These are phyloP conservation scores for Scedosporium apiospermum DNA, from an alignment of 2,329 filamentous ascomycete species.

Conservation along the genomic window DNA sequence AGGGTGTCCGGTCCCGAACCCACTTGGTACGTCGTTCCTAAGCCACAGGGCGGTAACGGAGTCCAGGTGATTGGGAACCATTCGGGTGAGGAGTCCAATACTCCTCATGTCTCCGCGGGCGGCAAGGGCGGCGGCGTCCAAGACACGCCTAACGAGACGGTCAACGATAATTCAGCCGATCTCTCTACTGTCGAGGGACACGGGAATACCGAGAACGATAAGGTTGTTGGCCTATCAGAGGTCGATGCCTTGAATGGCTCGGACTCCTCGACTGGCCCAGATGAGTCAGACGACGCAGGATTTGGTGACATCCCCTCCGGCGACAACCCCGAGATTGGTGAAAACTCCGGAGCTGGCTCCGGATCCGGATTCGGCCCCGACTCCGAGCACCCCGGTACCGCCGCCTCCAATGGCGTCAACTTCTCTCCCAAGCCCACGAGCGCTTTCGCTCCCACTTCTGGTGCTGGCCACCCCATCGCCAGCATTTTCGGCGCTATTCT, in stretches of 20 bases:
- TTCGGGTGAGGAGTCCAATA: no score
- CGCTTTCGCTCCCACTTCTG: conserved; percentile 5
- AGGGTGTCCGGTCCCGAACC: neutral
- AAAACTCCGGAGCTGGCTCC: neutral
- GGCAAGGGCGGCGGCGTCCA: neutral
- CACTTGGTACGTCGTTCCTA: neutral
- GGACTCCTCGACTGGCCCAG: neutral
- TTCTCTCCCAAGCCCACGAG: conserved; percentile 1
- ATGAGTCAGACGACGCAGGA: no score
- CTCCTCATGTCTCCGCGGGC: neutral
- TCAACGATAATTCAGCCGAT: no score
- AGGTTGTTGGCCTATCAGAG: neutral
- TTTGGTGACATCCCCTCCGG: no score
- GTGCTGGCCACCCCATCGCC: neutral
- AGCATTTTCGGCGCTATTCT: neutral
- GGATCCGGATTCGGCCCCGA: neutral
- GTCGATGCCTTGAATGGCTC: neutral
- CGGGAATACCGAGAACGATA: no score
- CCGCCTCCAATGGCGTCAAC: neutral
- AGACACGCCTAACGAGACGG: neutral
- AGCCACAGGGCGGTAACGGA: neutral
- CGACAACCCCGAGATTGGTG: neutral
- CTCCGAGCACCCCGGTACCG: conserved; percentile 9
- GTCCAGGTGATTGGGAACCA: neutral
- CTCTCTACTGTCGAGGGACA: no score